A percentile compares a stretch with the other conserved stretches of the same genome.
These are phyloP conservation scores for Cicer chorassanicum DNA, from an alignment of 306 rosid genomes.

Conservation along the genomic window DNA sequence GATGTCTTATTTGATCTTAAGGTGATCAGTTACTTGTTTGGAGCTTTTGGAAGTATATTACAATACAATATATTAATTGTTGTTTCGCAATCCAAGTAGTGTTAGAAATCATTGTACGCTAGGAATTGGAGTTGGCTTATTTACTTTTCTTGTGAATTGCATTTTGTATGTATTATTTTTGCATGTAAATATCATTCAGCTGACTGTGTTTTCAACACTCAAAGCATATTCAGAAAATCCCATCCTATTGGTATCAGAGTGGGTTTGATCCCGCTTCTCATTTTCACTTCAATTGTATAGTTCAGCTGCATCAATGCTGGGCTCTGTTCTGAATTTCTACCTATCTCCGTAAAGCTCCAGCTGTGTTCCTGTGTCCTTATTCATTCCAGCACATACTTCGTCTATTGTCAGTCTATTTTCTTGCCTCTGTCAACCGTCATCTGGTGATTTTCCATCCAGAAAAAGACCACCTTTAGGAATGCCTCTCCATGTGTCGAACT, in stretches of 20 bases:
- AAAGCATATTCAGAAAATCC: background rate
- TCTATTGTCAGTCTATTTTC: background rate
- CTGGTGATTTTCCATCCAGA: background rate
- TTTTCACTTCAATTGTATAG: background rate
- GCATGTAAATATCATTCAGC: background rate
- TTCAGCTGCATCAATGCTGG: background rate
- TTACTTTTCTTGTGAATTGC: background rate
- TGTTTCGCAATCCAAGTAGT: constrained; percentile 10
- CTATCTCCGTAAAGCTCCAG: background rate
- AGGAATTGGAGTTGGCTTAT: background rate
- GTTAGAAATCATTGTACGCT: background rate
- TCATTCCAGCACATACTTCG: background rate
- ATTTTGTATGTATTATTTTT: background rate
- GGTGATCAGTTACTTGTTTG: constrained; percentile 5
- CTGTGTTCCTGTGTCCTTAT: background rate
- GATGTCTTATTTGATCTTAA: constrained; percentile 34
- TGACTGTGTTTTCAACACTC: constrained; percentile 3
- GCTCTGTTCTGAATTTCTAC: background rate
- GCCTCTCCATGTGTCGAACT: background rate
- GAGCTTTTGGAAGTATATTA: background rate
- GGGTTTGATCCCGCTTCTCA: background rate
- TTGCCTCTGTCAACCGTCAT: background rate
- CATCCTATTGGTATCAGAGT: background rate
- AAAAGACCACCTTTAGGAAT: background rate
- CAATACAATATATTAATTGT: background rate